A percentile compares a stretch with the other conserved stretches of the same genome.
Conservation (phyloP, 176 grass and related monocot genomes). For the Oryza glumipatula region DNA sequence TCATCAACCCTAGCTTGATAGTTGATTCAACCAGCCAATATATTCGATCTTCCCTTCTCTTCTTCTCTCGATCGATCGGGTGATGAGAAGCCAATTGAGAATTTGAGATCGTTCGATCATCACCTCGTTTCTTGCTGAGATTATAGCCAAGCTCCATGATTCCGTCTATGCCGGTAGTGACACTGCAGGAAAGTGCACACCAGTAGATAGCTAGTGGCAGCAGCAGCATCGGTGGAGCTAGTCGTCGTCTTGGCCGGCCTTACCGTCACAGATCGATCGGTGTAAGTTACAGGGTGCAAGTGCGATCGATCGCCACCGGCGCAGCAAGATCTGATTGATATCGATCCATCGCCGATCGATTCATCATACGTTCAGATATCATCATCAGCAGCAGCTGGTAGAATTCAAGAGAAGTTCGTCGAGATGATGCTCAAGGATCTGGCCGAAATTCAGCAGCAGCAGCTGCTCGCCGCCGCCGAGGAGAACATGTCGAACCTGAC, state of each 20-base stretch:
- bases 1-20: slow-evolving; percentile 45
- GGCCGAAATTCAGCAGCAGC: slow-evolving; percentile 65
- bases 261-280: background rate
- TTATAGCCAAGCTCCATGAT: background rate
- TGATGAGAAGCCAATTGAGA: background rate
- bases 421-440: slow-evolving; percentile 71
- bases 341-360: background rate
- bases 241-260: background rate
- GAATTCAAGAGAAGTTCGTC: background rate
- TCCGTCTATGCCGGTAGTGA: slow-evolving; percentile 17
- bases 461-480: slow-evolving; percentile 49
- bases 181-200: background rate
- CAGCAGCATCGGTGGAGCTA: background rate
- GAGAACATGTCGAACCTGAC: slow-evolving; percentile 99
- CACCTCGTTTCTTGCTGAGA: slow-evolving; percentile 29
- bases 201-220: background rate
- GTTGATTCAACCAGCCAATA: slow-evolving; percentile 7
- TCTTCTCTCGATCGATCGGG: background rate
- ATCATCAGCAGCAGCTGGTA: background rate
- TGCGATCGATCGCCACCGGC: background rate
- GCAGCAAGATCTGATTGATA: background rate
- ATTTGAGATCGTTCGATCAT: background rate
- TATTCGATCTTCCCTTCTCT: background rate
- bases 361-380: background rate
- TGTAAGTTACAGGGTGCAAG: background rate